phyloP scores from a whole-genome alignment of 371 early-diverging fungal species.

The Amoeboaphelidium occidentale region DNA sequence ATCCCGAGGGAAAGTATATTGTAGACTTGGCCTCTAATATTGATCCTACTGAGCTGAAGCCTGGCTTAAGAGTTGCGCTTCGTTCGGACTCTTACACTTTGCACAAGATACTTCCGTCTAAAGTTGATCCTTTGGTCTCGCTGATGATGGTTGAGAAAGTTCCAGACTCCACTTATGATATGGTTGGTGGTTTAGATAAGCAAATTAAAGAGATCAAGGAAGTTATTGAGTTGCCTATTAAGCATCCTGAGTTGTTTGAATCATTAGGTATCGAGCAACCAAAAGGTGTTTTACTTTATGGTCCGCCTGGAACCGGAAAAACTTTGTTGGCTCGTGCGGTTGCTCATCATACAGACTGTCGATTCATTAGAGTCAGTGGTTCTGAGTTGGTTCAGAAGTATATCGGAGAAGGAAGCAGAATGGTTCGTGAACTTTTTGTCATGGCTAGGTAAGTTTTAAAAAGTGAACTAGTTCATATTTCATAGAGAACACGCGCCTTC shows the following conservation, averaged over 20 bases:
- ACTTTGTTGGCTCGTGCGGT: constrained; percentile 98
- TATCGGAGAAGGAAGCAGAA: constrained; percentile 97
- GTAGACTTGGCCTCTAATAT: constrained; percentile 81
- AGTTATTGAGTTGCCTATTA: constrained; percentile 96
- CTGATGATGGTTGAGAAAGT: constrained; percentile 99
- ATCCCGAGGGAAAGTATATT: constrained; percentile 98
- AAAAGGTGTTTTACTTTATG: constrained; percentile 95
- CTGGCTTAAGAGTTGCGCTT: constrained; percentile 91
- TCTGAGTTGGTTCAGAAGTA: constrained; percentile 99
- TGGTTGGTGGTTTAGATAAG: constrained; percentile 98
- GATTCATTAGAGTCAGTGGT: constrained; percentile 98
- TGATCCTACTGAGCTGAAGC: constrained; percentile 72
- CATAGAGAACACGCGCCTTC: constrained; percentile 77
- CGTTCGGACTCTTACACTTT: constrained; percentile 71
- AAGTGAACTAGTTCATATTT: constrained; percentile 6
- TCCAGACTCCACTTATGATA: constrained; percentile 97
- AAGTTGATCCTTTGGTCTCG: constrained; percentile 83
- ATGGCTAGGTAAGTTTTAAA: constrained; percentile 62
- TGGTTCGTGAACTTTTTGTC: constrained; percentile 98
- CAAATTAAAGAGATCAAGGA: constrained; percentile 99
- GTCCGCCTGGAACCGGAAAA: constrained; percentile 99
- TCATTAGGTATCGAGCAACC: constrained; percentile 98
- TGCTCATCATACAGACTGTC: constrained; percentile 98
- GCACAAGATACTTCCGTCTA: constrained; percentile 78
- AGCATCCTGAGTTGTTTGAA: constrained; percentile 98